Base-by-base conservation (phyloP, 2,329 filamentous ascomycete genomes). In the Phialophora expanda region DNA sequence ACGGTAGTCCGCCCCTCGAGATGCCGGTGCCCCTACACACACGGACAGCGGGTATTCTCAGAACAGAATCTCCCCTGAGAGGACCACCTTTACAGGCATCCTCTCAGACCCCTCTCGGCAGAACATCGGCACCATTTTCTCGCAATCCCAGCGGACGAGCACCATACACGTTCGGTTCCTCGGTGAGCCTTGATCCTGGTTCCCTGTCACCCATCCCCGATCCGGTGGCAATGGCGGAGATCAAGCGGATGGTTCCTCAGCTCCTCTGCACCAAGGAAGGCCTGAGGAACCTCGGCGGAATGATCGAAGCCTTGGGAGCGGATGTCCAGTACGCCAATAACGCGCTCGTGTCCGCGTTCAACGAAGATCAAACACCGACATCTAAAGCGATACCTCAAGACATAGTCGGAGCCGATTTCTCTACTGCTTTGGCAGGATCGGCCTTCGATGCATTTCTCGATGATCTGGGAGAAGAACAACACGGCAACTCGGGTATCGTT, bases 181-280 rank as follows among this genome's bases (percentile, higher is more conserved):
- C 28, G 11, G 66, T 69, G 28, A 61, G 53, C 20, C 63, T 69
- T 24, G 64, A 69, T 56, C 66, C 66, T 12, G 14, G 61, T 9
- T 61, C 51, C 6, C 51, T 69, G 14, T 46, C 60, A 12, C 41
- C 56, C 4, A n/a, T 14, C 4, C 64, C 66, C 3, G 64, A 69
- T 20, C 56, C 61, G 5, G 51, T 57, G n/a, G 64, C 66, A 5
- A n/a, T 69, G 22, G 64, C 60, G 14, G 60, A 66, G 28, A 64
- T 69, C 61, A 61, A 66, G 26, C 53, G 50, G 12, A 14, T 62
- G 38, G 17, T 32, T 50, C 61, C 20, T 54, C 64, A 14, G 20
- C 20, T 28, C 44, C 14, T 14, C 41, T 22, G 3, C 20, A 20
- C 44, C 32, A 30, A 60, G 14, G 20, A 60, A n/a, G 38, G n/a